Conservation (phyloP, 1,139 yeast species). For the Wickerhamomyces sp. region DNA sequence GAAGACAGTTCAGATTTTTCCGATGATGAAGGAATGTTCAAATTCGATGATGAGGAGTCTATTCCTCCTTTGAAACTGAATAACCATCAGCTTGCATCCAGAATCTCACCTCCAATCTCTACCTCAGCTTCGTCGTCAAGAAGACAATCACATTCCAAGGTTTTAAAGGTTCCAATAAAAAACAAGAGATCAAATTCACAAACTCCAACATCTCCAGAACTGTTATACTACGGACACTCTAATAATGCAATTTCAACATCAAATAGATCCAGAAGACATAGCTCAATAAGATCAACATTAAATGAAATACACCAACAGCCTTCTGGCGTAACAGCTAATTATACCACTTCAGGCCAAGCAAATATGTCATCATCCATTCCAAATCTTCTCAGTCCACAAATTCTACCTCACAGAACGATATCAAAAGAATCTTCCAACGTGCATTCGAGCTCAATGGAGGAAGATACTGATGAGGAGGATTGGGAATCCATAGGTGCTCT, state of each 20-base stretch:
- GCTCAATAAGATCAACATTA: slow-evolving; percentile 23
- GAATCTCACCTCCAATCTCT: slow-evolving; percentile 20
- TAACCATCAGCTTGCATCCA: not conserved
- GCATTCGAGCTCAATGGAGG: not conserved
- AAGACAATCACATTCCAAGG: slow-evolving; percentile 8
- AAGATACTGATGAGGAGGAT: slow-evolving; percentile 88
- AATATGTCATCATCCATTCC: not conserved
- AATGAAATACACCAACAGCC: slow-evolving; percentile 1
- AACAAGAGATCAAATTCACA: slow-evolving; percentile 23
- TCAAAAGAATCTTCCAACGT: not conserved
- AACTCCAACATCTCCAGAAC: slow-evolving; percentile 25
- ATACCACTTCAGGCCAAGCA: not conserved
- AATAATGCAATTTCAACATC: slow-evolving; percentile 8
- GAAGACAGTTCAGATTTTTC: slow-evolving; percentile 21
- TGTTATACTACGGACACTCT: slow-evolving; percentile 12
- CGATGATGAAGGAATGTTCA: slow-evolving; percentile 33
- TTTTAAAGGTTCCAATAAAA: slow-evolving; percentile 20
- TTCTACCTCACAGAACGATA: not conserved
- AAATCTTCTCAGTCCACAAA: slow-evolving; percentile 1
- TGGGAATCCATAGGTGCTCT: slow-evolving; percentile 90
- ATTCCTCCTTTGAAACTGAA: slow-evolving; percentile 21
- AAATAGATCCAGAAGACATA: slow-evolving; percentile 22
- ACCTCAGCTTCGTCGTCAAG: slow-evolving; percentile 2
- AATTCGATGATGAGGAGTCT: slow-evolving; percentile 41
- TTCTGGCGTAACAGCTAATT: not conserved